Base-by-base conservation (phyloP, 2,329 filamentous ascomycete species). In the Beauveria varroae region DNA sequence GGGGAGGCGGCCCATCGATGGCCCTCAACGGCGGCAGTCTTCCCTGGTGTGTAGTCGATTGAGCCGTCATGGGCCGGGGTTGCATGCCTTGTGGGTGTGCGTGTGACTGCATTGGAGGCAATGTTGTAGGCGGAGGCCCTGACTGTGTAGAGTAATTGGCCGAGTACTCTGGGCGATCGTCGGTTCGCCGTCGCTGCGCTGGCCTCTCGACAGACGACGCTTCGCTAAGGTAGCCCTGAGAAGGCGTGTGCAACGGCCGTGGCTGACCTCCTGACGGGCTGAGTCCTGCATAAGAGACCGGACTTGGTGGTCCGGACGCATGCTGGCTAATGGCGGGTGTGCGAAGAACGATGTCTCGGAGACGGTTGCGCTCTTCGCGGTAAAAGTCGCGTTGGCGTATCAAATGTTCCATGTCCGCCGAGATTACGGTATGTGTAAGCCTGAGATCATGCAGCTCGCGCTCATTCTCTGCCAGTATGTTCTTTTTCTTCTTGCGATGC, bases 401-500 rank as follows among this genome's bases (percentile, higher is more conserved):
- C 37, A 81, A 63, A 9, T 84, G 79, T 37, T 81, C 79, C 7
- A 83, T 70, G 30, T 78, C 76, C 37, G 77, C 76, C 61, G 81
- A 76, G 62, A 91, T 74, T n/a, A 91, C 86, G 54, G n/a, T n/a
- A n/a, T n/a, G n/a, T n/a, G n/a, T n/a, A n/a, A n/a, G n/a, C 69
- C 91, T 87, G 59, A 93, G 77, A 66, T 86, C 84, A 56, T 88
- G 80, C 64, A 93, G 86, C 55, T 83, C 87, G 60, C 82, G 80
- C 18, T 84, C 84, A 62, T 87, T 88, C 71, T 91, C 88, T 67
- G 84, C 84, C 71, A 93, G 90, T 71, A 89, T 87, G 69, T 92
- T 90, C 75, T 96, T 96, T 69, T 91, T 86, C 63, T 92, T 83
- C 69, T 87, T 85, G 60, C 91, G 84, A 66, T 96, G 95, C 63